Evolutionary conservation across 139 green algal species (phyloP), one percentile per base, ranked within the genome.

Genomic region (Chlorella sp.): DNA sequence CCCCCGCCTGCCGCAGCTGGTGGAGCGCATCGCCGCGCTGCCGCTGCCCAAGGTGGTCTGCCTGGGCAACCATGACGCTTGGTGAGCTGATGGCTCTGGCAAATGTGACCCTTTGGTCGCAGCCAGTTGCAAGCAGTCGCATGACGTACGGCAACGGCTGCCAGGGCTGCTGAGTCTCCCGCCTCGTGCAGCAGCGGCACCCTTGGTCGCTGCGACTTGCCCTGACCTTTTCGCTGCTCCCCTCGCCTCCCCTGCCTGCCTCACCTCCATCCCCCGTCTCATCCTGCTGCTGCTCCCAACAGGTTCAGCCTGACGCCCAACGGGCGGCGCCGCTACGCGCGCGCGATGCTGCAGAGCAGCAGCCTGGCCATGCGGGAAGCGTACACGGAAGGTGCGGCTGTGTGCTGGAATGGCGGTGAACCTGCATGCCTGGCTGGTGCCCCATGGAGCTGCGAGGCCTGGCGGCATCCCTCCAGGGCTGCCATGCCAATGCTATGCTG

Each of bases 21-120:
- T 95, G 0, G n/a, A 72, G 64, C 62, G 86, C 51, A 86, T 95
- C 2, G 85, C 88, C 0, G 28, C 73, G 44, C 44, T 93, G 41
- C n/a, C 69, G 23, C 70, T 69, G 21, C 85, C 69, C 21, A 95
- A 93, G 63, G 89, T 89, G 0, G 87, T 94, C 39, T 91, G 94
- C 5, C 78, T 95, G 39, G 92, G 92, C 32, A 95, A 95, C 86
- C 92, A 94, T 73, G 90, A 95, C 62, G 92, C 90, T 0, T 94
- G 91, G 92, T 90, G 78, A 41, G 81, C n/a, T 9, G 0, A 2
- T 16, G 12, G 36, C 20, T 75, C 39, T 28, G 44, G 44, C 12
- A 18, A 13, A 51, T 56, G 69, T 56, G 4, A 3, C 11, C 23
- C 3, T 75, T 0, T 32, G 15, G 2, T 74, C 30, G n/a, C n/a